Evolutionary conservation across 176 grass and related monocot genomes (phyloP).

Genomic region (Zoysia pacifica): DNA sequence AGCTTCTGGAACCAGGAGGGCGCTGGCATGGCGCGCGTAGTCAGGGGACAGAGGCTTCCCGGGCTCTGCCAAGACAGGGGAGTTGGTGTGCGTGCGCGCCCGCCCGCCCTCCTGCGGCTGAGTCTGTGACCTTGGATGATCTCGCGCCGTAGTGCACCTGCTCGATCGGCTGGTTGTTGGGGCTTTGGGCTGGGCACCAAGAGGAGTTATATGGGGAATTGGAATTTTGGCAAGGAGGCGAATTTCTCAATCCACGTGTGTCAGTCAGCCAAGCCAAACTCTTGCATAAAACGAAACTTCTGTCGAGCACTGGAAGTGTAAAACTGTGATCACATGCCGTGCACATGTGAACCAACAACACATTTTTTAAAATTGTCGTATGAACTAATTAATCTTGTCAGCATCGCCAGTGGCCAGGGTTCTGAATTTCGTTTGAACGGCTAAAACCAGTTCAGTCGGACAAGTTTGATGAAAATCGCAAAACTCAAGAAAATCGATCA

Average conservation of each 20-base stretch:
- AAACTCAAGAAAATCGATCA: too few relatives aligned
- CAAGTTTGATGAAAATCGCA: too few relatives aligned
- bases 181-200: background rate
- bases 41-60: background rate
- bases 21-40: slow-evolving; percentile 45
- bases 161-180: background rate
- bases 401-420: too few relatives aligned
- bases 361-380: background rate
- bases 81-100: slow-evolving; percentile 7
- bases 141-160: background rate
- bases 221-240: background rate
- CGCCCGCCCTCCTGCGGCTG: background rate
- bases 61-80: slow-evolving; percentile 26
- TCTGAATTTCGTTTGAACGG: too few relatives aligned
- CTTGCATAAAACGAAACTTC: background rate
- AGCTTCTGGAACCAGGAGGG: slow-evolving; percentile 88
- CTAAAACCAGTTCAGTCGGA: too few relatives aligned
- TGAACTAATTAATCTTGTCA: background rate
- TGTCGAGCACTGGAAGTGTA: background rate
- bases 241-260: background rate
- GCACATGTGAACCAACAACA: background rate
- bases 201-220: slow-evolving; percentile 26
- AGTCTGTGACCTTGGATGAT: background rate
- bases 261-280: background rate
- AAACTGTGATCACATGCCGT: background rate